Evolutionary conservation across 73 alveolate genomes (phyloP).

Genomic region (Uronychia binucleata): DNA sequence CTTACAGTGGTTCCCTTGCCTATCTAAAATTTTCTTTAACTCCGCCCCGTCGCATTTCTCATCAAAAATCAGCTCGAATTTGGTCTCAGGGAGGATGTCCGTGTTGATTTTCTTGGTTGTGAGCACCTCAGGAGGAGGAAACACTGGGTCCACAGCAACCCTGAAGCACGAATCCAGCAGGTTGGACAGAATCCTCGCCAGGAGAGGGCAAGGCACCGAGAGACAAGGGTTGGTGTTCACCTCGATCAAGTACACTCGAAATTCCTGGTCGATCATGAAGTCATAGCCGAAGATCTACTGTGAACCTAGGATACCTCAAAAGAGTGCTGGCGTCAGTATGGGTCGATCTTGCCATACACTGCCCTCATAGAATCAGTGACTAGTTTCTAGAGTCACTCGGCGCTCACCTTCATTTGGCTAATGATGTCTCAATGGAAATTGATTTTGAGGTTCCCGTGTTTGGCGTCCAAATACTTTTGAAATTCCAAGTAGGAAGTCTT

Average conservation of each 20-base stretch:
- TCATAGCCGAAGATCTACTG: slow-evolving; percentile 83
- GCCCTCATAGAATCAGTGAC: slow-evolving; percentile 71
- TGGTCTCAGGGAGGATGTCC: slow-evolving; percentile 36
- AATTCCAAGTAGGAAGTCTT: slow-evolving; percentile 81
- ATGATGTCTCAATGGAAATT: slow-evolving; percentile 76
- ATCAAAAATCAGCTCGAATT: slow-evolving; percentile 56
- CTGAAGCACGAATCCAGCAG: slow-evolving; percentile 81
- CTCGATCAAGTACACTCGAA: slow-evolving; percentile 74
- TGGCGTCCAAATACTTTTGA: slow-evolving; percentile 61
- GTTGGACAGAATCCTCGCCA: slow-evolving; percentile 74
- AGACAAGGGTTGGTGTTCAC: slow-evolving; percentile 84
- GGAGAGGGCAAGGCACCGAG: slow-evolving; percentile 74
- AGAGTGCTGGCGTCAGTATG: slow-evolving; percentile 61
- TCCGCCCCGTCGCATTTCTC: slow-evolving; percentile 43
- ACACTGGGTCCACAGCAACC: slow-evolving; percentile 79
- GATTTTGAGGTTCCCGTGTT: slow-evolving; percentile 52
- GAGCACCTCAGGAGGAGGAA: slow-evolving; percentile 56
- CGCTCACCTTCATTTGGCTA: slow-evolving; percentile 52
- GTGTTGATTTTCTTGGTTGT: slow-evolving; percentile 1
- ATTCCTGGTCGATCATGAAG: slow-evolving; percentile 78
- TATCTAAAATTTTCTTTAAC: slow-evolving; percentile 6
- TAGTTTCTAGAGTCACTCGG: slow-evolving; percentile 20
- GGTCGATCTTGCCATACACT: slow-evolving; percentile 72
- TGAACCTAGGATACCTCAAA: slow-evolving; percentile 46
- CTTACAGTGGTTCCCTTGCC: slow-evolving; percentile 13